Conservation (phyloP, 176 grass and related monocot genomes). For the Elymus sibiricus region DNA sequence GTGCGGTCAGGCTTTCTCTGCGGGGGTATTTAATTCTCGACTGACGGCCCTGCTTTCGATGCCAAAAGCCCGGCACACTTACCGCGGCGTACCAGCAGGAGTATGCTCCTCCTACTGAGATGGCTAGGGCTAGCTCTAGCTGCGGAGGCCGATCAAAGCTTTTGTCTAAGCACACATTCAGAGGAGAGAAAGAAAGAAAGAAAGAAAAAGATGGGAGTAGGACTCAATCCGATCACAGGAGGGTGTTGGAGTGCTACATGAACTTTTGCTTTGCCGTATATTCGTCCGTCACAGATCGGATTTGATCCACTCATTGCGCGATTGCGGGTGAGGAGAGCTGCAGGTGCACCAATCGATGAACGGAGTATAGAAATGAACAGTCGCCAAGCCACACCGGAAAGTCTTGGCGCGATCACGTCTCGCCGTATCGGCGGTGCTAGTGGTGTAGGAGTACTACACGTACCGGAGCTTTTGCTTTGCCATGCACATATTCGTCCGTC, state of each 20-base stretch:
- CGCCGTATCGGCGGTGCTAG: too few species aligned
- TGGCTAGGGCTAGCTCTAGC: background rate
- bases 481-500: background rate
- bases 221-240: background rate
- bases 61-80: constrained; percentile 6
- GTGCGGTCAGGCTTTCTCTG: background rate
- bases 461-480: background rate
- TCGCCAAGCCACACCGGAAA: too few species aligned
- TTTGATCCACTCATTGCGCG: background rate
- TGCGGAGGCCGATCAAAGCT: background rate
- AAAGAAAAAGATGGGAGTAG: too few species aligned
- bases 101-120: too few species aligned
- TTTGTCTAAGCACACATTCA: background rate
- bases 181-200: background rate
- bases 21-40: constrained; percentile 17
- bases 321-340: background rate
- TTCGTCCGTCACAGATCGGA: background rate
- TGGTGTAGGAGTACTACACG: too few species aligned
- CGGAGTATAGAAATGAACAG: too few species aligned
- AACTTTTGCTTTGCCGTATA: background rate
- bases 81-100: background rate
- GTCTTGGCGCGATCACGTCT: too few species aligned
- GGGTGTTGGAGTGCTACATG: too few species aligned
- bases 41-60: constrained; percentile 37
- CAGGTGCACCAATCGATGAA: background rate